Evolutionary conservation across 1,284 basidiomycete genomes (phyloP).

Genomic region (Rhodotorula glutinis): DNA sequence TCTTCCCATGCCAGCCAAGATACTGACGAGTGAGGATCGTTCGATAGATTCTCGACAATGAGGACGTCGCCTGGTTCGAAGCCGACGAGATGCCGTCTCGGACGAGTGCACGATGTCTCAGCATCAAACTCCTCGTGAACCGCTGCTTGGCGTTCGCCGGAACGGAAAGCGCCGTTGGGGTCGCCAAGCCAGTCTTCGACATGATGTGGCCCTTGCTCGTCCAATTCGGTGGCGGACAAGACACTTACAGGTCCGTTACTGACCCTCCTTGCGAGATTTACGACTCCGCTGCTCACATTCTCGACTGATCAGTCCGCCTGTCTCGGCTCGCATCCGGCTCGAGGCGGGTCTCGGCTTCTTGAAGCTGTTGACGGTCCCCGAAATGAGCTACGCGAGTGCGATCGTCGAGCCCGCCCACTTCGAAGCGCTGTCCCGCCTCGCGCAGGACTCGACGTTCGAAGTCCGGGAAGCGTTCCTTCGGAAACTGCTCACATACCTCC

Average conservation of each 20-base stretch:
- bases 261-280: neutral
- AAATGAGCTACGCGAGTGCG: conserved; percentile 58
- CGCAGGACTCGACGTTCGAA: conserved; percentile 74
- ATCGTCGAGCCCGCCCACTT: conserved; percentile 20
- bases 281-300: too few relatives aligned
- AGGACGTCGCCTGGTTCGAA: conserved; percentile 65
- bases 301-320: conserved; percentile 23
- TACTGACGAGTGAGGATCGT: neutral
- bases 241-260: conserved; percentile 8
- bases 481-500: conserved; percentile 66
- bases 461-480: conserved; percentile 75
- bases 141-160: conserved; percentile 69
- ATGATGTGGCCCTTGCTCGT: conserved; percentile 68
- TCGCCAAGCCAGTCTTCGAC: conserved; percentile 69
- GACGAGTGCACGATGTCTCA: conserved; percentile 64
- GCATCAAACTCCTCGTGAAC: conserved; percentile 73
- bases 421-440: conserved; percentile 33
- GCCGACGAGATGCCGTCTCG: conserved; percentile 56
- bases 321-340: conserved; percentile 60
- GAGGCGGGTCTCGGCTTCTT: conserved; percentile 77
- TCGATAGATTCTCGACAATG: conserved; percentile 37
- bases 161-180: conserved; percentile 55
- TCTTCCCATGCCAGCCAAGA: too few relatives aligned
- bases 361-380: conserved; percentile 62
- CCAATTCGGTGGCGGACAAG: conserved; percentile 28